Conservation (phyloP, 129 eudicot genomes). For the Flaveria linearis region DNA sequence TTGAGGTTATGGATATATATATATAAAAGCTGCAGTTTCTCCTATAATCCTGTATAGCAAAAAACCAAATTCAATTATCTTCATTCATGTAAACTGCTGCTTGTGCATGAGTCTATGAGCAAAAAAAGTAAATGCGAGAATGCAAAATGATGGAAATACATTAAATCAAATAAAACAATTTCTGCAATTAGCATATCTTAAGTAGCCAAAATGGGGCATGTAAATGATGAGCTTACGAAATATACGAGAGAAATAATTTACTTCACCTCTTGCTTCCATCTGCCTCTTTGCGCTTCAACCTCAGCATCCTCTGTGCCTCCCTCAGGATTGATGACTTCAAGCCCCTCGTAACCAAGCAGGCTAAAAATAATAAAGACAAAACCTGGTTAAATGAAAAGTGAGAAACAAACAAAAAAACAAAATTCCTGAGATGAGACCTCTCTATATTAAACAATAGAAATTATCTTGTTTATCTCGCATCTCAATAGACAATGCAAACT, state of each 20-base stretch:
- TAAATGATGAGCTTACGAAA: not conserved
- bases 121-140: constrained; percentile 1
- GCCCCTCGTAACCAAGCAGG: constrained; percentile 74
- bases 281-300: constrained; percentile 82
- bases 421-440: not conserved
- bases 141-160: constrained; percentile 14
- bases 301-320: constrained; percentile 95
- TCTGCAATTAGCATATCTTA: not conserved
- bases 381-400: not conserved
- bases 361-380: constrained; percentile 28
- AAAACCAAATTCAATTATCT: constrained; percentile 4
- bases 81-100: not conserved
- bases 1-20: not conserved
- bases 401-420: constrained; percentile 1
- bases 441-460: constrained; percentile 1
- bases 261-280: constrained; percentile 83
- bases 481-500: not conserved
- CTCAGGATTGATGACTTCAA: constrained; percentile 88
- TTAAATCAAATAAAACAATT: constrained; percentile 6
- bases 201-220: constrained; percentile 4
- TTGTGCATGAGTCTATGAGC: constrained; percentile 9
- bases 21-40: constrained; percentile 16
- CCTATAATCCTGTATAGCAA: not conserved
- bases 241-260: not conserved
- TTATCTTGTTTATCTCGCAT: not conserved